Conservation (phyloP, 2,329 filamentous ascomycete genomes). For the Aspergillus neotritici region DNA sequence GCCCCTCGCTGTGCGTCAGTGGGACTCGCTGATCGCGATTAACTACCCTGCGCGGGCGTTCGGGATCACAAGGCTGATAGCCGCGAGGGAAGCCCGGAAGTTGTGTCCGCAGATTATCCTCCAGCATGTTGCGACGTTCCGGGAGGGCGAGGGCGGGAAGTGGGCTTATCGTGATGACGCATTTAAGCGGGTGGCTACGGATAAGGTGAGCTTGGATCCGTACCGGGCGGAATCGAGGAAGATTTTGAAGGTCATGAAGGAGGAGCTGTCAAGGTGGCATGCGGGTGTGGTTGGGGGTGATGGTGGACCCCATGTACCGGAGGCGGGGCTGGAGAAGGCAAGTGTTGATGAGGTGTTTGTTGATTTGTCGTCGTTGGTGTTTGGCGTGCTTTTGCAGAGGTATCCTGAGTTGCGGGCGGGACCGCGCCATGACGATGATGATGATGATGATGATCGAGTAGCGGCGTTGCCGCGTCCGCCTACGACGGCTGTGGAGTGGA, state of each 20-base stretch:
- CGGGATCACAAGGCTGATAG: constrained; percentile 74
- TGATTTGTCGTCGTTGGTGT: constrained; percentile 80
- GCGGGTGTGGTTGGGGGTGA: constrained; percentile 16
- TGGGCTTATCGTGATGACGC: constrained; percentile 89
- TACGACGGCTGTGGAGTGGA: constrained; percentile 72
- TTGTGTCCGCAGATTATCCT: constrained; percentile 76
- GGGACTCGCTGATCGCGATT: constrained; percentile 89
- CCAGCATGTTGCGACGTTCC: constrained; percentile 93
- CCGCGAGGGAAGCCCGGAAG: constrained; percentile 74
- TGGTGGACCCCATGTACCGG: constrained; percentile 18
- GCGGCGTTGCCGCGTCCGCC: constrained; percentile 70
- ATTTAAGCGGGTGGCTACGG: constrained; percentile 69
- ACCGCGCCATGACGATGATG: no score
- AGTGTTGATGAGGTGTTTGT: constrained; percentile 94
- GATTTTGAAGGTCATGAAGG: constrained; percentile 75
- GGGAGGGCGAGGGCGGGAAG: constrained; percentile 73
- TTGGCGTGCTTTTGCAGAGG: constrained; percentile 65
- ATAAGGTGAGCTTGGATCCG: constrained; percentile 92
- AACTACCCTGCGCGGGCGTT: constrained; percentile 86
- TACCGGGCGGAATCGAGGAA: constrained; percentile 79
- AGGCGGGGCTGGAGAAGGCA: constrained; percentile 75
- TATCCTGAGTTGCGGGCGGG: constrained; percentile 64
- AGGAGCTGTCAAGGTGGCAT: constrained; percentile 53
- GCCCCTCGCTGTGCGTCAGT: constrained; percentile 91
- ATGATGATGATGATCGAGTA: constrained; percentile 38